Percentiles rank a stretch among this genome's conserved stretches.
These are phyloP conservation scores for Quercus engelmannii DNA, from an alignment of 306 rosid genomes.

Conservation along the genomic window DNA sequence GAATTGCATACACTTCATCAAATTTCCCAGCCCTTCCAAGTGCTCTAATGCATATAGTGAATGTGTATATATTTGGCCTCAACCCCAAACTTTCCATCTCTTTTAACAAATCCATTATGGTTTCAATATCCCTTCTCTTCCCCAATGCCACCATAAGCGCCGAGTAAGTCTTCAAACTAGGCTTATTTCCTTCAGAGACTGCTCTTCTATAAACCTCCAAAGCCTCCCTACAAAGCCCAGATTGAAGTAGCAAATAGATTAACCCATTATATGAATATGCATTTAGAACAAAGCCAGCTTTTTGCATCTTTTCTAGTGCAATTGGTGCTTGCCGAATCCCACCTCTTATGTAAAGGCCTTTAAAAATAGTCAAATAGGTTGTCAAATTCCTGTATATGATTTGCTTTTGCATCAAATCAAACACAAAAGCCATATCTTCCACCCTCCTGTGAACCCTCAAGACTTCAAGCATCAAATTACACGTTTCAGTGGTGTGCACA, in stretches of 20 bases:
- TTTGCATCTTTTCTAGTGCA: constrained; percentile 66
- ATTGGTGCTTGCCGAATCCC: constrained; percentile 64
- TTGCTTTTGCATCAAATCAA: constrained; percentile 75
- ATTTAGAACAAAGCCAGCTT: constrained; percentile 71
- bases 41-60: constrained; percentile 85
- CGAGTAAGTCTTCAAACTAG: constrained; percentile 91
- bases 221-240: constrained; percentile 67
- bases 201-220: constrained; percentile 67
- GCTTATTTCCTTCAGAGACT: constrained; percentile 71
- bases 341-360: constrained; percentile 66
- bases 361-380: constrained; percentile 69
- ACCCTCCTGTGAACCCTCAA: constrained; percentile 50
- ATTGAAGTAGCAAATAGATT: constrained; percentile 69
- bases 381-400: constrained; percentile 54
- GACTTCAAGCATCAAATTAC: constrained; percentile 85
- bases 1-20: constrained; percentile 64
- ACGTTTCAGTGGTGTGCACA: constrained; percentile 76
- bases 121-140: constrained; percentile 70
- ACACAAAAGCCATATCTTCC: constrained; percentile 72
- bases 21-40: constrained; percentile 87
- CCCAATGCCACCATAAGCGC: constrained; percentile 90
- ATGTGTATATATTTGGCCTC: constrained; percentile 87
- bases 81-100: constrained; percentile 85
- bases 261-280: constrained; percentile 89
- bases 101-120: constrained; percentile 64